Conservation (phyloP, 2,329 filamentous ascomycete species). For the Alternaria angustiovoidea region DNA sequence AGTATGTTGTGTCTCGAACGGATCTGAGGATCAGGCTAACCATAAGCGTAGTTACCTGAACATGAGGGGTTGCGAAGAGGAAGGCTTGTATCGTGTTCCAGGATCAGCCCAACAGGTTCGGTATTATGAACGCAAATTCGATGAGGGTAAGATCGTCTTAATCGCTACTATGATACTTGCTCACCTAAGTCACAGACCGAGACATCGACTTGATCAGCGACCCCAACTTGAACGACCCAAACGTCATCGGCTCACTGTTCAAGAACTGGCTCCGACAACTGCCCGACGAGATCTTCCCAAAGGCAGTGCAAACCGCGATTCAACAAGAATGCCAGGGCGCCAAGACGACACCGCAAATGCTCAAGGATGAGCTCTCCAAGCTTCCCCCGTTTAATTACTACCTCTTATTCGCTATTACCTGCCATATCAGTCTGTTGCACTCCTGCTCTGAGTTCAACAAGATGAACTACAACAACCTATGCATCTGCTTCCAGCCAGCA, state of each 20-base stretch:
- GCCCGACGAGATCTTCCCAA: conserved; percentile 93
- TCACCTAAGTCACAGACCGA: conserved; percentile 63
- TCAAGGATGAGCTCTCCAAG: conserved; percentile 90
- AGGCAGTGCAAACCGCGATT: conserved; percentile 80
- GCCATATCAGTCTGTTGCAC: conserved; percentile 89
- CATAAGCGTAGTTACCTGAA: conserved; percentile 74
- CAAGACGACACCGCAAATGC: conserved; percentile 80
- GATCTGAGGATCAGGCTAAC: conserved; percentile 16
- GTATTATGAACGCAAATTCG: conserved; percentile 91
- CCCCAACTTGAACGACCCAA: conserved; percentile 90
- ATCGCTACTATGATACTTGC: not conserved
- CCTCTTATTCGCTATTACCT: conserved; percentile 95
- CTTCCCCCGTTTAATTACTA: conserved; percentile 98
- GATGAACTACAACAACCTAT: conserved; percentile 96
- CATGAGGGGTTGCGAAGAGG: conserved; percentile 91
- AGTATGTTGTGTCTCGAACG: conserved; percentile 60
- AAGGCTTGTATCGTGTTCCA: conserved; percentile 90
- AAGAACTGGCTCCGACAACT: conserved; percentile 95
- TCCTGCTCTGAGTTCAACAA: conserved; percentile 96
- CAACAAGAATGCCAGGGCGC: conserved; percentile 80
- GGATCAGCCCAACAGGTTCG: conserved; percentile 91
- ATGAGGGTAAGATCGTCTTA: conserved; percentile 67
- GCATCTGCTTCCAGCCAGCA: conserved; percentile 96
- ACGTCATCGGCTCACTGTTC: conserved; percentile 94
- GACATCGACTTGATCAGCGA: conserved; percentile 92